Base-by-base conservation (phyloP, 2,329 filamentous ascomycete species). In the Xylaria sp. region DNA sequence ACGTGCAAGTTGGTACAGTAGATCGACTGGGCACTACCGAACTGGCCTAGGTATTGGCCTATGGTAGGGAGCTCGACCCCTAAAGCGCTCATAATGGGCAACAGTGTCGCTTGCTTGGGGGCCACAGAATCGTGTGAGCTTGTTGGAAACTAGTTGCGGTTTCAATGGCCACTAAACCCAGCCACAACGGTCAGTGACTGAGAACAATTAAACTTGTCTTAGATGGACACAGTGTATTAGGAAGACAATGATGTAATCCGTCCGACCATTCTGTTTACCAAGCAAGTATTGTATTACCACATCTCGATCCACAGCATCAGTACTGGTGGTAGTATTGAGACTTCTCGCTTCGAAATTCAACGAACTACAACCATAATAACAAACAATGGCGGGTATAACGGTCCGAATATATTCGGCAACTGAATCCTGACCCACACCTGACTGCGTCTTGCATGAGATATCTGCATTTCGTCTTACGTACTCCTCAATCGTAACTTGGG, bases 391-490 rank as follows among this genome's bases (percentile, higher is more conserved):
- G 25, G n/a, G 54, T 12, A 32, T 44, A 52, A 69, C 51, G 56
- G 56, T 46, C 56, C 51, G 57, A 65, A 57, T 61, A 20, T 44
- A 28, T 39, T 46, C 50, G 54, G 20, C 46, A 32, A 12, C 41
- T 50, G 46, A 32, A 37, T 20, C 13, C 39, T 28, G 10, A 32
- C 25, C 25, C 41, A 39, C 61, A 37, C 52, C 51, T 46, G 57
- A 54, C n/a, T 62, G 51, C 44, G 51, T 51, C n/a, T 41, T 32
- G 64, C 48, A 60, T 57, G 48, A 50, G n/a, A 51, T 25, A 15
- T 58, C 46, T 63, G 67, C 58, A 54, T 34, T 39, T 23, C 20
- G 37, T 28, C 52, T 32, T 54, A 58, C 56, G 46, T 46, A 46
- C 15, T 23, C 23, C 61, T 56, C 25, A 34, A 32, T 46, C 37